Conservation (phyloP, 208 protist genomes). For the Crithidia thermophila region DNA sequence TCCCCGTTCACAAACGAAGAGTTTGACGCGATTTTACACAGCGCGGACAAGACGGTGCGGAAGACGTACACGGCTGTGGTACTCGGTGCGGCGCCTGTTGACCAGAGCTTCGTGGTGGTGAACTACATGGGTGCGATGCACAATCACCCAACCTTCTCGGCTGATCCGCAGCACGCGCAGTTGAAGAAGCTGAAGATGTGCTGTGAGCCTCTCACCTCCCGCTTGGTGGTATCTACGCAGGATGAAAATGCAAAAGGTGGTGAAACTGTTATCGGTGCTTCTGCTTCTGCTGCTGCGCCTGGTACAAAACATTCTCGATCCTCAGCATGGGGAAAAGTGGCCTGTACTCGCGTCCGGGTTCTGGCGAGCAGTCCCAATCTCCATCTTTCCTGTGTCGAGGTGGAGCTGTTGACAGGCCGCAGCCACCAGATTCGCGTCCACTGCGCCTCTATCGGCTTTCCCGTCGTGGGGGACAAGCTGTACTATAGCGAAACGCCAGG, state of each 20-base stretch:
- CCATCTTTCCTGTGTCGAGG: slow-evolving; percentile 53
- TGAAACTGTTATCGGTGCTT: too few species aligned
- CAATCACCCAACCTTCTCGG: slow-evolving; percentile 23
- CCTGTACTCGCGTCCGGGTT: slow-evolving; percentile 56
- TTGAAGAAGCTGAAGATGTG: slow-evolving; percentile 84
- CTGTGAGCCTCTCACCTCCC: slow-evolving; percentile 30
- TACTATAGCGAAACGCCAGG: slow-evolving; percentile 62
- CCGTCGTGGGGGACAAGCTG: slow-evolving; percentile 86
- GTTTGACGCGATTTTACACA: slow-evolving; percentile 39
- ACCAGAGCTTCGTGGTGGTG: slow-evolving; percentile 46
- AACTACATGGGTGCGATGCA: slow-evolving; percentile 55
- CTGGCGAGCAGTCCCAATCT: slow-evolving; percentile 33
- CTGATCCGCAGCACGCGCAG: slow-evolving; percentile 38
- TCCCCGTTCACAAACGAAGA: slow-evolving; percentile 1
- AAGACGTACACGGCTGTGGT: slow-evolving; percentile 77
- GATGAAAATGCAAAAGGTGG: too few species aligned
- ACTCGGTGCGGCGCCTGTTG: slow-evolving; percentile 31
- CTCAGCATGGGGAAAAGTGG: slow-evolving; percentile 56
- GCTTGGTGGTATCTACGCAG: too few species aligned
- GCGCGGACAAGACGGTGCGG: slow-evolving; percentile 32
- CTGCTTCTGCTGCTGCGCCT: too few species aligned
- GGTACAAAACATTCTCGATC: too few species aligned
- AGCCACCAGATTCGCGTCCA: slow-evolving; percentile 91
- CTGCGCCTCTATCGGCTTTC: slow-evolving; percentile 69
- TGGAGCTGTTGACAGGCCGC: slow-evolving; percentile 82